Evolutionary conservation across 106 monocot genomes (phyloP).

Genomic region (Dioscorea dumetorum): DNA sequence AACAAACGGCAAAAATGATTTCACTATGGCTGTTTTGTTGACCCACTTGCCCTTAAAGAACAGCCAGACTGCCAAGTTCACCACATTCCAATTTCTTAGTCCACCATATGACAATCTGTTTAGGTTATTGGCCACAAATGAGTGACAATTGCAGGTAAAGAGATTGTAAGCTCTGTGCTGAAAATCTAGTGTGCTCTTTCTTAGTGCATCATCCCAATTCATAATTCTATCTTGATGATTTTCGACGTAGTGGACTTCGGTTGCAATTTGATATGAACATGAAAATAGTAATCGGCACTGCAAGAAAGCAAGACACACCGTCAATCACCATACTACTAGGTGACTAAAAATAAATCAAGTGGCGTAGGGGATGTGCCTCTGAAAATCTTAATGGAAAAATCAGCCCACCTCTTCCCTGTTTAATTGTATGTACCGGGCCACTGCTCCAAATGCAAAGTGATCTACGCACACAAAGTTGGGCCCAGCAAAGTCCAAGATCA

Average conservation of each 20-base stretch:
- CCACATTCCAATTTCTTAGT: slow-evolving; percentile 71
- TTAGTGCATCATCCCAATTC: slow-evolving; percentile 73
- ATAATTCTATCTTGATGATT: slow-evolving; percentile 10
- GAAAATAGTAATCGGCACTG: slow-evolving; percentile 10
- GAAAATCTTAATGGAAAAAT: not conserved
- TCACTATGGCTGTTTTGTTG: slow-evolving; percentile 38
- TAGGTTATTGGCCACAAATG: slow-evolving; percentile 76
- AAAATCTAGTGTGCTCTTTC: slow-evolving; percentile 71
- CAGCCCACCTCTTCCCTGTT: slow-evolving; percentile 49
- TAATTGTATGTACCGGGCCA: slow-evolving; percentile 71
- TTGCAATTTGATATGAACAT: not conserved
- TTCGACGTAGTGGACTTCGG: not conserved
- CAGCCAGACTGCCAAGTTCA: slow-evolving; percentile 55
- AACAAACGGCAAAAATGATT: slow-evolving; percentile 49
- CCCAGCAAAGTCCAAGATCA: slow-evolving; percentile 90
- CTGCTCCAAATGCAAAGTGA: slow-evolving; percentile 80
- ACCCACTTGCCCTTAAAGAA: slow-evolving; percentile 70
- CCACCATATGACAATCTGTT: slow-evolving; percentile 56
- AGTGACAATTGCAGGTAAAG: slow-evolving; percentile 95
- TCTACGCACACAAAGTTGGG: slow-evolving; percentile 91
- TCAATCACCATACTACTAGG: not conserved
- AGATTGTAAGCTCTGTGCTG: slow-evolving; percentile 80
- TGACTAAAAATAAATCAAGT: not conserved
- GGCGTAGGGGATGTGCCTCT: not conserved
- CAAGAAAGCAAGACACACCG: not conserved